phyloP scores from a whole-genome alignment of 73 alveolate genomes.

The Paramecium tetraurelia region DNA sequence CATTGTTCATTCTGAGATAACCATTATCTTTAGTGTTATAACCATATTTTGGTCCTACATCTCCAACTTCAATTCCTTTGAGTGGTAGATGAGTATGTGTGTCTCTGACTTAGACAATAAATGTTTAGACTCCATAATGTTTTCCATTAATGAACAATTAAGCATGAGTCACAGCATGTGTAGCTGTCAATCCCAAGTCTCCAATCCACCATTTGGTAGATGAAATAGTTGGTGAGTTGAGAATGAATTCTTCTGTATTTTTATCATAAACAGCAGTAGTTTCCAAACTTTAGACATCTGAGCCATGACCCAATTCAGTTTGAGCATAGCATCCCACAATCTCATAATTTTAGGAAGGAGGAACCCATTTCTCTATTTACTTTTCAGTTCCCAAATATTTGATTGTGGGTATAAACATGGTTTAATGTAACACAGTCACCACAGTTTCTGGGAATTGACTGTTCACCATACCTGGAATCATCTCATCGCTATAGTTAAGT shows the following conservation, averaged over 20 bases:
- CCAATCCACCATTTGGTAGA: constrained; percentile 88
- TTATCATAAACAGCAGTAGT: constrained; percentile 84
- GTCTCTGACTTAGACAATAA: constrained; percentile 74
- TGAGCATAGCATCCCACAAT: constrained; percentile 80
- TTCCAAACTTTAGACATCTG: constrained; percentile 78
- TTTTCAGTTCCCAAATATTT: constrained; percentile 75
- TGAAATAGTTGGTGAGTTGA: constrained; percentile 77
- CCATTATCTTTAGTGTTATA: constrained; percentile 90
- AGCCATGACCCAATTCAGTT: constrained; percentile 92
- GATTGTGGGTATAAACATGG: constrained; percentile 65
- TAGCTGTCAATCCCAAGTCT: constrained; percentile 78
- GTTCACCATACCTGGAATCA: neutral
- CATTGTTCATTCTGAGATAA: constrained; percentile 72
- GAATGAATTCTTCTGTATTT: constrained; percentile 70
- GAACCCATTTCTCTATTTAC: constrained; percentile 67
- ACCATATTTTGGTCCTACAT: constrained; percentile 84
- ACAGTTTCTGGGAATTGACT: constrained; percentile 27
- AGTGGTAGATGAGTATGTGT: constrained; percentile 70
- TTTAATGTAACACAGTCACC: constrained; percentile 58
- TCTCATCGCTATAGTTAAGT: constrained; percentile 19
- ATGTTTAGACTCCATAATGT: constrained; percentile 76
- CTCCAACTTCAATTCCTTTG: constrained; percentile 83
- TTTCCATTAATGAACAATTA: constrained; percentile 67
- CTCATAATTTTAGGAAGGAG: constrained; percentile 54
- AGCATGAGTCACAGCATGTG: constrained; percentile 71